These are phyloP conservation scores for Solanum tarapatanum DNA, from an alignment of 257 asterid genomes.

Conservation along the genomic window DNA sequence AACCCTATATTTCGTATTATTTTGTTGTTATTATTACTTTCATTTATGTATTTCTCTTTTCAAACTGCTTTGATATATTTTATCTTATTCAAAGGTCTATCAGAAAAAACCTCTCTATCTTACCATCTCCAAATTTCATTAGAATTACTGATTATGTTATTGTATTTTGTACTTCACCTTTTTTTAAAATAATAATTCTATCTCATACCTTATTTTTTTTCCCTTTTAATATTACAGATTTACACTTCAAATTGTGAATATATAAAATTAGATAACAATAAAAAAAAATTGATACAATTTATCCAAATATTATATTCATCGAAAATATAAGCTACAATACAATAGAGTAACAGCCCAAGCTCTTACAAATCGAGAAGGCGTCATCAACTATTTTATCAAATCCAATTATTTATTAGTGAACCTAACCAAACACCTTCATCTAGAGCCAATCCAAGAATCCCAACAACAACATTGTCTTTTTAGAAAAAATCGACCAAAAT, in stretches of 20 bases:
- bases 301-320: neutral
- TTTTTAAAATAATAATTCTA: neutral
- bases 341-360: neutral
- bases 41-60: neutral
- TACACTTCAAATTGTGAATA: neutral
- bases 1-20: neutral
- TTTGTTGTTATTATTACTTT: neutral
- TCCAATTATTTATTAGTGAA: neutral
- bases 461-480: neutral
- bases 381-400: neutral
- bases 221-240: neutral
- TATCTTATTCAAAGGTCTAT: too few relatives aligned
- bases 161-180: neutral
- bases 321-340: neutral
- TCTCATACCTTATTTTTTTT: fast-evolving
- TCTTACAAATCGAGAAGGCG: neutral
- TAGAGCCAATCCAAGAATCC: neutral
- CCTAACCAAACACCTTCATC: neutral
- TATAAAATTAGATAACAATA: fast-evolving
- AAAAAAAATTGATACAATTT: neutral
- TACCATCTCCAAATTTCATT: neutral
- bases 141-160: neutral
- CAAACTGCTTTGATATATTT: neutral
- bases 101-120: neutral
- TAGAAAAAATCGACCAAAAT: neutral